Evolutionary conservation across 495 filamentous ascomycete genomes (phyloP), one percentile per base, ranked within the genome.

Genomic region (Sordaria brevicollis): DNA sequence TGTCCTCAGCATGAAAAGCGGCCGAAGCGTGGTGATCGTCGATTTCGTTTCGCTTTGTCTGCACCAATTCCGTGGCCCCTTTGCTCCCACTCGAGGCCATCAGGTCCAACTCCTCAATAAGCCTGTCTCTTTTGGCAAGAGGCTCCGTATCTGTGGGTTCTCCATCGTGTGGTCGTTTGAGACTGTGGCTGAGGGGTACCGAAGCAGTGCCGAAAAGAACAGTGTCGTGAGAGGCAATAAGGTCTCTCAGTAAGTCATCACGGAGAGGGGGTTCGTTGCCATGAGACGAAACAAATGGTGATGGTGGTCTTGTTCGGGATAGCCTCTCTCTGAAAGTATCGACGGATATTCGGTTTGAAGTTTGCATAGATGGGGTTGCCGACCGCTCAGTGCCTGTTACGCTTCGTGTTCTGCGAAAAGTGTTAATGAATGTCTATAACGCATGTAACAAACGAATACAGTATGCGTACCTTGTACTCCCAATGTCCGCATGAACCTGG

Each of bases 61-160:
- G 49, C 33, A 62, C 15, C 21, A 13, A 62, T 13, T 62, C 25
- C 2, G 7, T 31, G 11, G 49, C 25, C 8, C 11, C 49, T 62
- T 62, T 62, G 8, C 49, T 62, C 25, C 25, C 25, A 62, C 11
- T 6, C 3, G 67, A 66, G 17, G 31, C 35, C 69, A 77, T 70
- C 10, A 68, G 49, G 5, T 75, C 73, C 9, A 79, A 66, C 41
- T 77, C 77, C 54, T 78, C 76, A 4, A 65, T 70, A 35, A 76
- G 74, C 34, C 67, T 76, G 39, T 79, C 77, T 54, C 77, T 68
- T 65, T 78, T 79, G n/a, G 76, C 65, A 1, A 62, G 33, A 2
- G 71, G 77, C 37, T 75, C 76, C 65, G 72, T 75, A 0, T 54
- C 39, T 62, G 49, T 31, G 3, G 67, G 36, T 9, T 73, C 69